Conservation (phyloP, 306 rosid genomes). For the Ammopiptanthus mongolicus region DNA sequence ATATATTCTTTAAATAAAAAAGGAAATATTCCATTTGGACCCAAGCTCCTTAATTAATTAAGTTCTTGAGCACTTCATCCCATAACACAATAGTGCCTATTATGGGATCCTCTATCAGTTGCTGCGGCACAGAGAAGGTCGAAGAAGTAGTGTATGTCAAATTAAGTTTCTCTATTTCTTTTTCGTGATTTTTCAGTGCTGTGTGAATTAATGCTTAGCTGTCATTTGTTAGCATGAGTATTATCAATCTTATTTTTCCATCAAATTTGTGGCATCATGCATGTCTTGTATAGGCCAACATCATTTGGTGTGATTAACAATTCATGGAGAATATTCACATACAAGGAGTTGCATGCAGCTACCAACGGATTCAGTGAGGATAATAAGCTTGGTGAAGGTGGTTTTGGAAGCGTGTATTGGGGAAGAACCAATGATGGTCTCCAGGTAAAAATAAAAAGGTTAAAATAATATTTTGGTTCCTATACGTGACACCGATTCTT, state of each 20-base stretch:
- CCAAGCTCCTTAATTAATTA: conserved; percentile 13
- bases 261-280: not conserved
- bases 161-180: not conserved
- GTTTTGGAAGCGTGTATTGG: conserved; percentile 87
- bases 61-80: not conserved
- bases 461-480: no score
- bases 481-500: no score
- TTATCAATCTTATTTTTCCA: not conserved
- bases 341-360: conserved; percentile 78
- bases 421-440: conserved; percentile 75
- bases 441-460: conserved; percentile 45
- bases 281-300: conserved; percentile 36
- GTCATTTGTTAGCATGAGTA: not conserved
- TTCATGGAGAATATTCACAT: conserved; percentile 81
- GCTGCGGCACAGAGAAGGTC: conserved; percentile 55
- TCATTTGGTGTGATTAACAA: conserved; percentile 33
- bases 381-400: conserved; percentile 83
- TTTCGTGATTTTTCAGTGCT: not conserved
- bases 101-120: conserved; percentile 73
- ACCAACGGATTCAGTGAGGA: conserved; percentile 81
- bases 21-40: conserved; percentile 13
- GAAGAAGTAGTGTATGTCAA: conserved; percentile 61
- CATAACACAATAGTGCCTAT: not conserved
- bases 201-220: not conserved
- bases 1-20: conserved; percentile 39